Conservation (phyloP, 2,329 filamentous ascomycete species). For the Decorospora gaudefroyi region DNA sequence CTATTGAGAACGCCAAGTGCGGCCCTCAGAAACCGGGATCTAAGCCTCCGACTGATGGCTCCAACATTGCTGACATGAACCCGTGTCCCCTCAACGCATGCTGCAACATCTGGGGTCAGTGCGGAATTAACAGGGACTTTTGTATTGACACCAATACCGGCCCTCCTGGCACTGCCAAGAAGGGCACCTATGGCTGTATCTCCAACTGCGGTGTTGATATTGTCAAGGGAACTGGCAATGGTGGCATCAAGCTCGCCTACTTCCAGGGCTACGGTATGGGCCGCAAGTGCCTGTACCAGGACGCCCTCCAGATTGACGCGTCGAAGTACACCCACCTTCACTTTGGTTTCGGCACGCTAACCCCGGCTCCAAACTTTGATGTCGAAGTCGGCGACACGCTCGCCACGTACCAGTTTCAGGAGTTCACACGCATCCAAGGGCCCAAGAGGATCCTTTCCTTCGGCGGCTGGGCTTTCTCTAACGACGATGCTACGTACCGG, state of each 20-base stretch:
- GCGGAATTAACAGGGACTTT: slow-evolving; percentile 1
- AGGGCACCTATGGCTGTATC: slow-evolving; percentile 1
- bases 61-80: background rate
- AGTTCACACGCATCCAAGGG: background rate
- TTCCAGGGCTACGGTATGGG: background rate
- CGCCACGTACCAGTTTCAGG: background rate
- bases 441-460: slow-evolving; percentile 53
- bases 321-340: background rate
- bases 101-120: slow-evolving; percentile 1
- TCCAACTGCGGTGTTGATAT: slow-evolving; percentile 2
- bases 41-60: background rate
- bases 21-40: background rate
- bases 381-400: background rate
- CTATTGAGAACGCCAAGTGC: slow-evolving; percentile 1
- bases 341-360: background rate
- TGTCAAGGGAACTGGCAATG: background rate
- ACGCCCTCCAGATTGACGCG: background rate
- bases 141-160: background rate
- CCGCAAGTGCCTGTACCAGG: background rate
- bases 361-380: background rate
- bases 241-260: background rate
- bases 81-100: background rate
- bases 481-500: slow-evolving; percentile 42
- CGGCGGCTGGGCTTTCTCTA: slow-evolving; percentile 54
- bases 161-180: background rate